Percentiles rank a stretch among this genome's conserved stretches.
Conservation (phyloP, 2,329 filamentous ascomycete genomes). For the Trichoderma gracile region DNA sequence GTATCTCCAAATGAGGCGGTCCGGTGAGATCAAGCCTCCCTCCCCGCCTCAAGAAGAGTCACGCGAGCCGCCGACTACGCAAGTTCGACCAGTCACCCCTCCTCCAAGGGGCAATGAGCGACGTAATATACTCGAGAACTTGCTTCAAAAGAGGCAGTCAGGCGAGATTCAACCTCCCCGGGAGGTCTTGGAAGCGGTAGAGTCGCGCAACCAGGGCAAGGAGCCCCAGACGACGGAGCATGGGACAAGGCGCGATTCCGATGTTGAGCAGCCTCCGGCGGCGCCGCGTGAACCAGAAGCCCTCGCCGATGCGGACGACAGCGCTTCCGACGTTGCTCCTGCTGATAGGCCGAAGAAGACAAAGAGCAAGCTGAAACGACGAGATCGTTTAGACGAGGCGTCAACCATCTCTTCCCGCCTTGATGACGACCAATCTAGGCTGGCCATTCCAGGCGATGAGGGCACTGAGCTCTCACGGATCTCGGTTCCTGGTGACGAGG, state of each 20-base stretch:
- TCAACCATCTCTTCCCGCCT: constrained; percentile 35
- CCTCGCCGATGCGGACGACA: constrained; percentile 14
- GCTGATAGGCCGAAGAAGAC: constrained; percentile 17
- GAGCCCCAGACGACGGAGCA: neutral
- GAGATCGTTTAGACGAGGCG: constrained; percentile 8
- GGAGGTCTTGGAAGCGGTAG: constrained; percentile 5
- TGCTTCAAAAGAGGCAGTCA: constrained; percentile 17
- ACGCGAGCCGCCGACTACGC: neutral
- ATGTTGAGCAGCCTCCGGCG: neutral
- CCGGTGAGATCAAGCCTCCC: constrained; percentile 6
- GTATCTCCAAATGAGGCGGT: constrained; percentile 14
- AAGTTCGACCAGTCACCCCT: constrained; percentile 7
- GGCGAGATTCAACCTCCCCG: constrained; percentile 12
- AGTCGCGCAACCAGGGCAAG: neutral
- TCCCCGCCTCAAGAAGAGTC: neutral
- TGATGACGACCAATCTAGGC: constrained; percentile 36
- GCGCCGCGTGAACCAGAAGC: neutral
- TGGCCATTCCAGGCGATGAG: constrained; percentile 21
- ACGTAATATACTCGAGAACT: constrained; percentile 11
- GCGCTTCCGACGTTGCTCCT: constrained; percentile 6
- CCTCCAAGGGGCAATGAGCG: constrained; percentile 13
- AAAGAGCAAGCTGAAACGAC: constrained; percentile 22
- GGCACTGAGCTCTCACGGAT: constrained; percentile 17
- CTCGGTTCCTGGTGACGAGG: constrained; percentile 17
- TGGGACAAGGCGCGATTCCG: neutral